Conservation (phyloP, 2,329 filamentous ascomycete species). For the Fusarium humuli region DNA sequence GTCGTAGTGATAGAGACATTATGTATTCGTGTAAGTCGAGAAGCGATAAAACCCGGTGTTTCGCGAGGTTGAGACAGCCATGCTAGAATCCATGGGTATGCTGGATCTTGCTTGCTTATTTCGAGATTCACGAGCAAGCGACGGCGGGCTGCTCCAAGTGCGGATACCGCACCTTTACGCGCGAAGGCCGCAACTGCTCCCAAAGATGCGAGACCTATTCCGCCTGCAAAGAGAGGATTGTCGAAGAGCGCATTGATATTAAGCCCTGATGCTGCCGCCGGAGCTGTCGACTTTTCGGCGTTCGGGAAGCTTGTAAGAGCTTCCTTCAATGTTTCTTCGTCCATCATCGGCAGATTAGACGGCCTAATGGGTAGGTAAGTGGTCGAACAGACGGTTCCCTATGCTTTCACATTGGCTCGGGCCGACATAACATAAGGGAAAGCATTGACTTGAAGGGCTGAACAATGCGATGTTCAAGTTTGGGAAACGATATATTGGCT, state of each 20-base stretch:
- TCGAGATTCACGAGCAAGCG: conserved; percentile 95
- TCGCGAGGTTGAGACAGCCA: conserved; percentile 91
- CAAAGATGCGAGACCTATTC: conserved; percentile 90
- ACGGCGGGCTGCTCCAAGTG: conserved; percentile 79
- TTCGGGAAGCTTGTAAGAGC: conserved; percentile 38
- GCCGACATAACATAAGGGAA: neutral
- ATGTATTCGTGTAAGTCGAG: conserved; percentile 69
- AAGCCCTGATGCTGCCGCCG: conserved; percentile 51
- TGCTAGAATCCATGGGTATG: conserved; percentile 92
- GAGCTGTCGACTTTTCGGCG: conserved; percentile 49
- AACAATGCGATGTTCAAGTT: neutral
- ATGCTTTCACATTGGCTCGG: conserved; percentile 22
- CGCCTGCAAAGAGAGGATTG: conserved; percentile 74
- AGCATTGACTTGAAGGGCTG: conserved; percentile 5
- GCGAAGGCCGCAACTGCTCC: conserved; percentile 85
- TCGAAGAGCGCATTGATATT: conserved; percentile 70
- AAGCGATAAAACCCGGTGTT: conserved; percentile 68
- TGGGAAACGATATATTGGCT: neutral
- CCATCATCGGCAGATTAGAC: conserved; percentile 20
- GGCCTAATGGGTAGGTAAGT: conserved; percentile 19
- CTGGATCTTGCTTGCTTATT: conserved; percentile 92
- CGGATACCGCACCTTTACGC: conserved; percentile 79
- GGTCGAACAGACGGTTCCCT: conserved; percentile 11
- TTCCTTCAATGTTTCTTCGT: conserved; percentile 35
- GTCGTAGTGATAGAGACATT: conserved; percentile 69